Percentiles rank a stretch among this genome's conserved stretches.
phyloP scores from a whole-genome alignment of 2,329 filamentous ascomycete genomes.

The Fusarium sp. region DNA sequence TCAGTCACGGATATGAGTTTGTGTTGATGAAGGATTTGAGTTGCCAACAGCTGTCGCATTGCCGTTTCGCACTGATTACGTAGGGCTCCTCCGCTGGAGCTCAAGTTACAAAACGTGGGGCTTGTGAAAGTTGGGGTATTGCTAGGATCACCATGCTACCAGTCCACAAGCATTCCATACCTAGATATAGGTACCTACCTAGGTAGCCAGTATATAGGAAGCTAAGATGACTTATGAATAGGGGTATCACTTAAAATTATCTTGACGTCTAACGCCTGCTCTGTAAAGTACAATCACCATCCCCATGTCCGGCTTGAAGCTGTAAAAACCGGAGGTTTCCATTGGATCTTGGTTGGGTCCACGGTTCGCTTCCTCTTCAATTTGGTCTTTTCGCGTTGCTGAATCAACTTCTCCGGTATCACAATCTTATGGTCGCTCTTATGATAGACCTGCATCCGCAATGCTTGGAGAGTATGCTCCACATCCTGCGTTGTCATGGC shows the following conservation, averaged over 20 bases:
- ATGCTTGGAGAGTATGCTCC: slow-evolving; percentile 90
- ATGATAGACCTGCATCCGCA: slow-evolving; percentile 95
- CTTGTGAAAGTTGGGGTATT: slow-evolving; percentile 9
- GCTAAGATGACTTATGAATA: background rate
- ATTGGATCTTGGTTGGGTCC: slow-evolving; percentile 82
- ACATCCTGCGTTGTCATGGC: slow-evolving; percentile 99
- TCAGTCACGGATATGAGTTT: background rate
- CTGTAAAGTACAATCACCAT: slow-evolving; percentile 68
- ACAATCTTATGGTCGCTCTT: slow-evolving; percentile 98
- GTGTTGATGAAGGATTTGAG: slow-evolving; percentile 5
- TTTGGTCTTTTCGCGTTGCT: slow-evolving; percentile 83
- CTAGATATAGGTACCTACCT: too few relatives aligned
- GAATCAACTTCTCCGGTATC: slow-evolving; percentile 83
- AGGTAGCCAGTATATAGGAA: too few relatives aligned
- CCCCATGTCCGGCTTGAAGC: slow-evolving; percentile 94
- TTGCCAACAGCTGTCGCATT: slow-evolving; percentile 30
- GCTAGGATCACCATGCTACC: background rate
- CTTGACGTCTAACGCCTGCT: slow-evolving; percentile 8
- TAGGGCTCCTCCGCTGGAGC: slow-evolving; percentile 19
- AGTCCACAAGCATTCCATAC: background rate
- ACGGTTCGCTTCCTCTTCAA: slow-evolving; percentile 81
- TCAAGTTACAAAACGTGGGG: slow-evolving; percentile 22
- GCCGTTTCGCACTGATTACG: slow-evolving; percentile 29
- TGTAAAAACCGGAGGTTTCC: slow-evolving; percentile 96
- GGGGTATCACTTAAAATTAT: slow-evolving; percentile 42